Percentiles rank a stretch among this genome's conserved stretches.
Conservation (phyloP, 108 stramenopile species). For the Licmophora abbreviata region DNA sequence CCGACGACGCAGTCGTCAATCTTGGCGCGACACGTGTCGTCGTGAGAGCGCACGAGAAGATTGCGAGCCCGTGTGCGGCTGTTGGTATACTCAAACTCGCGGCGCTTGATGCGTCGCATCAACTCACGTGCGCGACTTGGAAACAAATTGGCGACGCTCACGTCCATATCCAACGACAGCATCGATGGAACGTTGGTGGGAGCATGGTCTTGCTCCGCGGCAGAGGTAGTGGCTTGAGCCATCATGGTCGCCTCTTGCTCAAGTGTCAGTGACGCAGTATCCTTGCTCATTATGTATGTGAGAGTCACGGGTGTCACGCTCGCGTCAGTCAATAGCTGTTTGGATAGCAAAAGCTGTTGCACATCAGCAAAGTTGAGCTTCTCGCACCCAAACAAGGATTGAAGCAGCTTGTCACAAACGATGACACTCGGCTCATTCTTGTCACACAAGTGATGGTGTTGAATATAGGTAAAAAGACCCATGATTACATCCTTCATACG, state of each 20-base stretch:
- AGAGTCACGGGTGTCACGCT: slow-evolving; percentile 24
- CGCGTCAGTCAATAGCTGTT: slow-evolving; percentile 33
- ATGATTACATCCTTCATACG: slow-evolving; percentile 62
- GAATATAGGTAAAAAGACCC: slow-evolving; percentile 55
- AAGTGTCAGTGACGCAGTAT: slow-evolving; percentile 7
- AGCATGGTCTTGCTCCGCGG: slow-evolving; percentile 8
- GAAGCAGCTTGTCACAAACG: slow-evolving; percentile 46
- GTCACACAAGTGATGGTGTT: slow-evolving; percentile 49
- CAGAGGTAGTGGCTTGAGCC: slow-evolving; percentile 8
- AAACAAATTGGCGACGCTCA: slow-evolving; percentile 55
- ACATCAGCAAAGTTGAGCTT: slow-evolving; percentile 57
- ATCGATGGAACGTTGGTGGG: slow-evolving; percentile 26
- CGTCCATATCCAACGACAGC: slow-evolving; percentile 64
- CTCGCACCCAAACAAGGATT: slow-evolving; percentile 52
- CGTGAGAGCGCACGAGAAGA: slow-evolving; percentile 45
- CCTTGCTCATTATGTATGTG: slow-evolving; percentile 33
- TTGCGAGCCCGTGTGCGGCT: slow-evolving; percentile 64
- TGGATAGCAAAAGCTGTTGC: slow-evolving; percentile 35
- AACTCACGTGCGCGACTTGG: slow-evolving; percentile 57
- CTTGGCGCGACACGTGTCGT: slow-evolving; percentile 49
- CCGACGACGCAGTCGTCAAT: slow-evolving; percentile 59
- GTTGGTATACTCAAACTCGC: slow-evolving; percentile 75
- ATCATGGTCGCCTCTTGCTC: slow-evolving; percentile 12
- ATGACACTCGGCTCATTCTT: slow-evolving; percentile 43
- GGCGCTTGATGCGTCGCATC: slow-evolving; percentile 60